Evolutionary conservation across 805 yeast genomes (phyloP), one percentile per base, ranked within the genome.

Genomic region (Debaryomyces tyrocola): DNA sequence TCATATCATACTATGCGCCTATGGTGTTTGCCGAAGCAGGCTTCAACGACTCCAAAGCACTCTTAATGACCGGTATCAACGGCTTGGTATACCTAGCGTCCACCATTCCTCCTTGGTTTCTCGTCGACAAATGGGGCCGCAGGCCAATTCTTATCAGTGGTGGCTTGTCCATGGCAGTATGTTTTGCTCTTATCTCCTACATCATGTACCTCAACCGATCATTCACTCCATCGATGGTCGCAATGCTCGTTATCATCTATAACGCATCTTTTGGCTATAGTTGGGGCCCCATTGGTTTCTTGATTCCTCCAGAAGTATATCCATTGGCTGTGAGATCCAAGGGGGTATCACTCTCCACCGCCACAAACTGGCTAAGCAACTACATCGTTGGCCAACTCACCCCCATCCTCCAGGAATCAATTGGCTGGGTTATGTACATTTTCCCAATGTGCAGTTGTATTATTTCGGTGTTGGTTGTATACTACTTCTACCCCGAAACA

Each of bases 1-100:
- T 81, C 44, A 77, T 82, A 35, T 73, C 80, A 0, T 81, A 79
- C 56, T 82, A 80, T 52, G 83, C 85, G 0, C 82, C 83, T 4
- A 69, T 78, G 57, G 78, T 80, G 40, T 80, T 77, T 52, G 74
- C 73, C 47, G 62, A 68, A 28, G 78, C 78, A 1, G 78, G 78
- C 8, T 73, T 72, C 57, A 70, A 61, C 49, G 66, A 72, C 49
- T 60, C 73, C 33, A 62, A 66, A 43, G 77, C 77, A 1, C 57
- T 73, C 34, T 52, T 73, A 18, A 71, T 73, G 76, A 72, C 78
- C 3, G 78, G 77, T 8, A 59, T 73, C 44, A 73, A 73, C 45
- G 67, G 69, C 11, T 46, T 70, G 20, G 67, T 73, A 5, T 73
- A 73, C 51, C 60, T 72, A 24, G 51, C 62, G 24, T 64, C 70